A percentile compares a stretch with the other conserved stretches of the same genome.
phyloP scores from a whole-genome alignment of 345 rosid genomes.

The Brassica rapa region DNA sequence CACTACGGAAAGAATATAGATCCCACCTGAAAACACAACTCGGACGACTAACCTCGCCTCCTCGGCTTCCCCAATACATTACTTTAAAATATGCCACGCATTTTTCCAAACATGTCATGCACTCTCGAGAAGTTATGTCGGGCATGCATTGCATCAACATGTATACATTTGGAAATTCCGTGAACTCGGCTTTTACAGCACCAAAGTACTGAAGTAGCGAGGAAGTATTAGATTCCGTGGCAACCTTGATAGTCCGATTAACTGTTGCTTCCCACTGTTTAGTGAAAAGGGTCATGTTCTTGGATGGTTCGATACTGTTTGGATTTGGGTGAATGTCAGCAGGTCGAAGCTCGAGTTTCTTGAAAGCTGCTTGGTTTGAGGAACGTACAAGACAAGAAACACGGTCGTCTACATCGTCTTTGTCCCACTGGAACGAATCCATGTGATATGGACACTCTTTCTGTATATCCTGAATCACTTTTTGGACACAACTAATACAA shows the following conservation, averaged over 20 bases:
- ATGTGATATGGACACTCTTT: not conserved
- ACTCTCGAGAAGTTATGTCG: not conserved
- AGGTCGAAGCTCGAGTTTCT: not conserved
- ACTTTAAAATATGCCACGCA: not conserved
- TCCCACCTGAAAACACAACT: not conserved
- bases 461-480: not conserved
- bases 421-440: not conserved
- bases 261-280: constrained; percentile 11
- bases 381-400: constrained; percentile 12
- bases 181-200: not conserved
- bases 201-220: not conserved
- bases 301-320: not conserved
- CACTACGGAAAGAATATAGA: not conserved
- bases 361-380: not conserved
- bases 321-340: not conserved
- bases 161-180: not conserved
- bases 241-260: not conserved
- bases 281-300: not conserved
- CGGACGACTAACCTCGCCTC: not conserved
- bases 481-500: constrained; percentile 4
- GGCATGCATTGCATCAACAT: not conserved
- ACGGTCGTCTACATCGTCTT: not conserved
- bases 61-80: not conserved
- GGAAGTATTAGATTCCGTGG: not conserved
- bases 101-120: not conserved